These are phyloP conservation scores for Verticillium longisporum DNA, from an alignment of 2,329 filamentous ascomycete species.

Conservation along the genomic window DNA sequence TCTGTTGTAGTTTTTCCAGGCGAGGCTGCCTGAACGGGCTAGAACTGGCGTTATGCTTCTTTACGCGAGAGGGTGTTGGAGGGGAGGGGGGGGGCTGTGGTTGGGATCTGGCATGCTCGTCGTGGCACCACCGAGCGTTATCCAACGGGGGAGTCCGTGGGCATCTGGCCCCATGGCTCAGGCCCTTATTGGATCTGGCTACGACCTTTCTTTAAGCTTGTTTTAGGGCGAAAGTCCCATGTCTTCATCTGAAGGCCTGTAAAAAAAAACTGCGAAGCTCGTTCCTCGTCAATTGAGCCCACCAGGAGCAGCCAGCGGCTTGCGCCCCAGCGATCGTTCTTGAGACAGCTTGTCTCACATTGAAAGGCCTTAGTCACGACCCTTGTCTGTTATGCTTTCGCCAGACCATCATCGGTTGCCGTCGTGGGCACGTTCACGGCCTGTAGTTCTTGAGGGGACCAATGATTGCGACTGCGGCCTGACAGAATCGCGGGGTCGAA, in stretches of 20 bases:
- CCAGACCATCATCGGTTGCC: background rate
- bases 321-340: background rate
- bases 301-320: background rate
- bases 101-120: background rate
- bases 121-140: background rate
- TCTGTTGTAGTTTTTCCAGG: background rate
- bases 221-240: background rate
- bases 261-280: background rate
- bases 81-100: background rate
- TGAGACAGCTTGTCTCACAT: background rate
- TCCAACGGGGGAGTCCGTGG: background rate
- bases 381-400: background rate
- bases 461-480: no score
- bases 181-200: background rate
- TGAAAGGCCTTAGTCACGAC: background rate
- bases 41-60: background rate
- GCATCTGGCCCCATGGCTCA: background rate
- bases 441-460: no score
- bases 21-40: background rate
- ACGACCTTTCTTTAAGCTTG: background rate
- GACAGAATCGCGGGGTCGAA: no score
- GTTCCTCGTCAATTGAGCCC: background rate
- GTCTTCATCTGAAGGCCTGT: background rate
- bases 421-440: no score
- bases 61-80: background rate